Evolutionary conservation across 1,139 yeast genomes (phyloP).

Genomic region (Taphrina sp.): DNA sequence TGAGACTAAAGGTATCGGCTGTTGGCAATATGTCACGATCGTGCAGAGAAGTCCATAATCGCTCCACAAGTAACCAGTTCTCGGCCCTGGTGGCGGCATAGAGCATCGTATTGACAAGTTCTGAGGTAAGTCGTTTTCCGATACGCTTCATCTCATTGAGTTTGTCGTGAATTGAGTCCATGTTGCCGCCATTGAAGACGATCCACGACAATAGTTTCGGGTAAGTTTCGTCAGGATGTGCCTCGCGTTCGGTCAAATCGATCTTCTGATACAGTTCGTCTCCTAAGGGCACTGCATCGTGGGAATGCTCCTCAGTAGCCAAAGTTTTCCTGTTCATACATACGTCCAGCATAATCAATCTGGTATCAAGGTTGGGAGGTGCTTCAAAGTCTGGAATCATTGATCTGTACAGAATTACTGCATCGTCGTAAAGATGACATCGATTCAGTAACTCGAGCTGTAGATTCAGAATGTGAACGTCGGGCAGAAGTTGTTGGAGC

Average conservation of each 20-base stretch:
- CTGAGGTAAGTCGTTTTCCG: neutral
- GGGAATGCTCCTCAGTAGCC: neutral
- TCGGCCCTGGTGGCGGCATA: conserved; percentile 13
- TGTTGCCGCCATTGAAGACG: conserved; percentile 10
- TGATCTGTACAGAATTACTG: neutral
- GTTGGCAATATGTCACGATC: conserved; percentile 6
- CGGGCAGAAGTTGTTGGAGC: conserved; percentile 1
- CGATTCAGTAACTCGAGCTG: conserved; percentile 10
- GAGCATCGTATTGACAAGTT: conserved; percentile 24
- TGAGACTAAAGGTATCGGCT: conserved; percentile 13
- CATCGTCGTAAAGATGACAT: conserved; percentile 3
- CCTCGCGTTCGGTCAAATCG: neutral
- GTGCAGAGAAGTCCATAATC: conserved; percentile 11
- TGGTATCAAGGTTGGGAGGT: conserved; percentile 1
- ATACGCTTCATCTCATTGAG: neutral
- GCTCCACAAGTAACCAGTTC: conserved; percentile 15
- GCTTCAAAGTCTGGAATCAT: conserved; percentile 7
- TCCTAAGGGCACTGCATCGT: neutral
- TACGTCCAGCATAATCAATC: conserved; percentile 8
- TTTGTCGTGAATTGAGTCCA: conserved; percentile 2
- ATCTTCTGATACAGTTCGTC: neutral
- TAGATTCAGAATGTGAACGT: conserved; percentile 12
- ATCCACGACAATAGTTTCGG: conserved; percentile 15
- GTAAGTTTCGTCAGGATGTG: conserved; percentile 5
- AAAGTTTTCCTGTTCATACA: conserved; percentile 1